phyloP scores from a whole-genome alignment of 2,329 filamentous ascomycete species.

The Verticillium dahliae region DNA sequence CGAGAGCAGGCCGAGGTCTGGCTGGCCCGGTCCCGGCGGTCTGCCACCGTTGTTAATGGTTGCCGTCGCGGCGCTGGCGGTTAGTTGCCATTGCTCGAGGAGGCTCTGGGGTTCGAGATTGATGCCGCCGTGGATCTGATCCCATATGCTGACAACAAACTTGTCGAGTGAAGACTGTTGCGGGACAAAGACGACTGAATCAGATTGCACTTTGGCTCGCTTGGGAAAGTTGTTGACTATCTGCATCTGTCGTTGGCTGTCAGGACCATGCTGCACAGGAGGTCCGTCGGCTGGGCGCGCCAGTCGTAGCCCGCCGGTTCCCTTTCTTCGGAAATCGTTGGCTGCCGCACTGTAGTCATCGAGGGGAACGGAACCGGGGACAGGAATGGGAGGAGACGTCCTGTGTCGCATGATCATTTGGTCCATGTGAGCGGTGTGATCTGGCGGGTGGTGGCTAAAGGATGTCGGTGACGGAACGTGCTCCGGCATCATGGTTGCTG shows the following conservation, averaged over 20 bases:
- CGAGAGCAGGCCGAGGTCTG: background rate
- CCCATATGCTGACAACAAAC: constrained; percentile 24
- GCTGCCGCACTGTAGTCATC: background rate
- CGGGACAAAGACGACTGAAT: constrained; percentile 5
- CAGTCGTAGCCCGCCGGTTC: constrained; percentile 6
- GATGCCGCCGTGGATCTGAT: constrained; percentile 23
- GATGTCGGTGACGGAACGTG: background rate
- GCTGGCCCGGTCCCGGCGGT: background rate
- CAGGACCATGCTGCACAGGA: constrained; percentile 7
- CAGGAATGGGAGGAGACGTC: background rate
- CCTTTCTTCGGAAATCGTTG: constrained; percentile 5
- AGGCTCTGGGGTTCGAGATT: constrained; percentile 20
- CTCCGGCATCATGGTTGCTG: background rate
- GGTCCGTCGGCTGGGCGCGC: constrained; percentile 1
- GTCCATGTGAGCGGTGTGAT: background rate
- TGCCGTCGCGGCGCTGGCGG: constrained; percentile 10
- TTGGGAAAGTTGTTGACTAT: constrained; percentile 12
- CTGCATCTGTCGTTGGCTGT: constrained; percentile 12
- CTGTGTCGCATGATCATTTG: background rate
- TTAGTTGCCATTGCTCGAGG: constrained; percentile 17
- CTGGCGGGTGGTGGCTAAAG: background rate
- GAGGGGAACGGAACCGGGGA: background rate
- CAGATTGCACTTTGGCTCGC: constrained; percentile 9
- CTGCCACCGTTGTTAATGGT: constrained; percentile 10
- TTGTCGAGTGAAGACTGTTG: constrained; percentile 18